These are phyloP conservation scores for Ceratocystis harringtonii DNA, from an alignment of 2,329 filamentous ascomycete species.

Conservation along the genomic window DNA sequence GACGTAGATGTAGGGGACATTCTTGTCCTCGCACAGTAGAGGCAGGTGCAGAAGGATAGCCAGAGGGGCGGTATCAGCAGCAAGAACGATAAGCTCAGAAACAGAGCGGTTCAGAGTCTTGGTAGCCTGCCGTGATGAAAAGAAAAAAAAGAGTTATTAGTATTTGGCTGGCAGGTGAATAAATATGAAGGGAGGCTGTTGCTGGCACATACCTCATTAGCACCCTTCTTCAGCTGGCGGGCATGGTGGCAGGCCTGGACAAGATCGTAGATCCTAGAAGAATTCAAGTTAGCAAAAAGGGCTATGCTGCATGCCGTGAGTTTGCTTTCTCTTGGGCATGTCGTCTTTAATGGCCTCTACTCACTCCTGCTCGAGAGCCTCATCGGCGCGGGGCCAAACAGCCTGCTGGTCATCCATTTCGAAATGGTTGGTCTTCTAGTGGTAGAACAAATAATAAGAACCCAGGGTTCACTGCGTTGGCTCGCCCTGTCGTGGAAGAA, in stretches of 20 bases:
- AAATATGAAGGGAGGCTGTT: neutral
- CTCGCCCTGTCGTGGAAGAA: conserved; percentile 34
- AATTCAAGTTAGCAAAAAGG: neutral
- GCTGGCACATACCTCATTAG: conserved; percentile 46
- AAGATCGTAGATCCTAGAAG: conserved; percentile 52
- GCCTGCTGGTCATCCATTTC: conserved; percentile 15
- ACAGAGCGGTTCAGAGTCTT: conserved; percentile 88
- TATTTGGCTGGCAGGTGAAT: conserved; percentile 10
- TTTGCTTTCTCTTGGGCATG: too few species aligned
- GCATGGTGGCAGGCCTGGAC: conserved; percentile 57
- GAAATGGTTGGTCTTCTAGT: neutral
- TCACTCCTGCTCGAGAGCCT: conserved; percentile 54
- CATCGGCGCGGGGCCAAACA: conserved; percentile 61
- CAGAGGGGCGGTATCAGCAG: conserved; percentile 74
- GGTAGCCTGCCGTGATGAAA: conserved; percentile 35
- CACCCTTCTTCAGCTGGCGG: conserved; percentile 76
- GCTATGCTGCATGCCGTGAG: too few species aligned
- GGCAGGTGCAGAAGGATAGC: conserved; percentile 83
- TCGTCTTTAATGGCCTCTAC: neutral
- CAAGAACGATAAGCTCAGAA: conserved; percentile 74
- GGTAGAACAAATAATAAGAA: conserved; percentile 22
- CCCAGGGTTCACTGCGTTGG: conserved; percentile 47
- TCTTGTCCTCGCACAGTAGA: conserved; percentile 72
- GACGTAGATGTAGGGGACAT: conserved; percentile 50
- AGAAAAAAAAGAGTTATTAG: too few species aligned